Evolutionary conservation across 129 eudicot genomes (phyloP).

Genomic region (Mikania micrantha): DNA sequence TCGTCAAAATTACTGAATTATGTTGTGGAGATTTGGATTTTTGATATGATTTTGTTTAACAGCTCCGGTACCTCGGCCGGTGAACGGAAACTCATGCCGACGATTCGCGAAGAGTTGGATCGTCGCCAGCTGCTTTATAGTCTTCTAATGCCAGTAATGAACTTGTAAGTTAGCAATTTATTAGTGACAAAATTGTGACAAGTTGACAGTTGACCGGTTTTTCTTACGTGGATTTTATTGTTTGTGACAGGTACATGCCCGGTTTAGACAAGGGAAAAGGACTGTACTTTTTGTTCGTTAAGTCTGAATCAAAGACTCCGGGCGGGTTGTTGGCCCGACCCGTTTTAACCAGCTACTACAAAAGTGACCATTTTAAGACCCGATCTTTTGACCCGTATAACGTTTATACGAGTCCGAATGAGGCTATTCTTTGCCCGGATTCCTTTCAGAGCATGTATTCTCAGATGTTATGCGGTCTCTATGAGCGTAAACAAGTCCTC

Average conservation of each 20-base stretch:
- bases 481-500: slow-evolving; percentile 69
- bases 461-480: slow-evolving; percentile 85
- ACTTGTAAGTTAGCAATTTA: slow-evolving; percentile 53
- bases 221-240: neutral
- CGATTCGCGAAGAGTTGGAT: slow-evolving; percentile 85
- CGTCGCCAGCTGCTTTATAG: slow-evolving; percentile 93
- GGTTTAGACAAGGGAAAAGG: slow-evolving; percentile 91
- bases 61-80: slow-evolving; percentile 99
- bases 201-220: neutral
- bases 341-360: slow-evolving; percentile 91
- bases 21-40: neutral
- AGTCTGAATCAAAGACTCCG: slow-evolving; percentile 83
- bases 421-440: slow-evolving; percentile 83
- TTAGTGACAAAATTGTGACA: neutral
- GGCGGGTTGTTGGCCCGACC: slow-evolving; percentile 92
- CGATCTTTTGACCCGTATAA: slow-evolving; percentile 89
- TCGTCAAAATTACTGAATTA: no score
- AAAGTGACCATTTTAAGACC: slow-evolving; percentile 84
- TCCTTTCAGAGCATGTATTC: slow-evolving; percentile 92
- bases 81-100: slow-evolving; percentile 89
- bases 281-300: slow-evolving; percentile 80
- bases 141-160: slow-evolving; percentile 97
- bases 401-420: slow-evolving; percentile 86
- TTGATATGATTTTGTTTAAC: slow-evolving; percentile 7
- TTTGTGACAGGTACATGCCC: slow-evolving; percentile 66